Conservation (phyloP, 148 eudicot genomes). For the Camellia lanceoleosa region DNA sequence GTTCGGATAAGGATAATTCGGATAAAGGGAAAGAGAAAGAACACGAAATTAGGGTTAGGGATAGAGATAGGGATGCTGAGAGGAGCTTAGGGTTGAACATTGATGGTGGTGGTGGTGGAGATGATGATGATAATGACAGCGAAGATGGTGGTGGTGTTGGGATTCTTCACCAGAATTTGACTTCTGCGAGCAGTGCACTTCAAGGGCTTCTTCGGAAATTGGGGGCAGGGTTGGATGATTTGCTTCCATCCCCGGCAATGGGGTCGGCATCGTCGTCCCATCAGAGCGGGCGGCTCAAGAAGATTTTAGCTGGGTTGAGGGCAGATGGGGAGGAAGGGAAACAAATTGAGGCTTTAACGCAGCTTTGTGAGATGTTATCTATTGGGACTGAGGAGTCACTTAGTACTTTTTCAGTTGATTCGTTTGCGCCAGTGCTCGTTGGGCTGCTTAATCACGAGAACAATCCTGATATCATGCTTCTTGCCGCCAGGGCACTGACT, state of each 20-base stretch:
- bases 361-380: constrained; percentile 85
- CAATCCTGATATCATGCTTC: constrained; percentile 94
- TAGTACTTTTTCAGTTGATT: constrained; percentile 81
- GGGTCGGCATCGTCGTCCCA: constrained; percentile 77
- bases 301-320: constrained; percentile 79
- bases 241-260: constrained; percentile 78
- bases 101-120: constrained; percentile 40
- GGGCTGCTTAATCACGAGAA: constrained; percentile 90
- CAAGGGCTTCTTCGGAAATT: constrained; percentile 87
- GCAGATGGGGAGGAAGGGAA: constrained; percentile 97
- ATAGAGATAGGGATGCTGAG: constrained; percentile 44
- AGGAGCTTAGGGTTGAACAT: constrained; percentile 50
- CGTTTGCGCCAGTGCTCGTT: constrained; percentile 90
- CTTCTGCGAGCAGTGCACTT: constrained; percentile 93
- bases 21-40: constrained; percentile 91
- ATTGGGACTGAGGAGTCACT: constrained; percentile 96
- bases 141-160: constrained; percentile 79
- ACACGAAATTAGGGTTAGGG: constrained; percentile 50
- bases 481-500: constrained; percentile 89
- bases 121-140: constrained; percentile 60
- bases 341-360: constrained; percentile 92
- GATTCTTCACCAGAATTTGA: constrained; percentile 74
- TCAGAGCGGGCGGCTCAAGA: constrained; percentile 80
- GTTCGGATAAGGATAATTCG: constrained; percentile 41
- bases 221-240: constrained; percentile 92